phyloP scores from a whole-genome alignment of 345 rosid species.

The Citrus hindsii region DNA sequence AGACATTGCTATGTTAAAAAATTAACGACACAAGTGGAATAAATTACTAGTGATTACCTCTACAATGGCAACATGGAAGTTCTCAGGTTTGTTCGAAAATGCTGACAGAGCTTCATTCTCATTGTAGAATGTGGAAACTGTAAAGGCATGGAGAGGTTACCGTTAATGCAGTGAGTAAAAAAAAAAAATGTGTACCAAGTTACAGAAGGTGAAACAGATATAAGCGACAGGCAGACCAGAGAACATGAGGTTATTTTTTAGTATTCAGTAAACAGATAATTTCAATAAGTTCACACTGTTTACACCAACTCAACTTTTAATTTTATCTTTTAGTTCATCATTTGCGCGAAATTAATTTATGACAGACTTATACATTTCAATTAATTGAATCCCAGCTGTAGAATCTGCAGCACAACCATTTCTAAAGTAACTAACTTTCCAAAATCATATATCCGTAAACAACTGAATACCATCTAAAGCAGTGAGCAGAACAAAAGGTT shows the following conservation, averaged over 20 bases:
- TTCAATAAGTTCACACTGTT: background rate
- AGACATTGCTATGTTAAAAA: background rate
- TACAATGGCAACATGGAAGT: slow-evolving; percentile 82
- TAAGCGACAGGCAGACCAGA: background rate
- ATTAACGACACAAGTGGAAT: background rate
- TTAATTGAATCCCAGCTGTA: slow-evolving; percentile 6
- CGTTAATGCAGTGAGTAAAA: background rate
- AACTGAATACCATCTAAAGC: slow-evolving; percentile 8
- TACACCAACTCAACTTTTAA: background rate
- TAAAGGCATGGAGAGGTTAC: slow-evolving; percentile 9
- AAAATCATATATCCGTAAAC: slow-evolving; percentile 5
- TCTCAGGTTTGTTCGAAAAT: slow-evolving; percentile 51
- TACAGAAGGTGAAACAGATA: slow-evolving; percentile 19
- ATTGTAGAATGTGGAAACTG: slow-evolving; percentile 71
- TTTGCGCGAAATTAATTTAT: background rate
- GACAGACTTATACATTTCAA: slow-evolving; percentile 1
- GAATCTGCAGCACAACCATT: background rate
- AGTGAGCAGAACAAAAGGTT: slow-evolving; percentile 4
- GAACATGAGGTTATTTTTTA: background rate
- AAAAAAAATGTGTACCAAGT: slow-evolving; percentile 11
- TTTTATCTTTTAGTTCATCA: background rate
- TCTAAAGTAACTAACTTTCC: background rate
- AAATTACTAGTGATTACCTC: slow-evolving; percentile 47
- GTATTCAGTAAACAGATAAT: background rate
- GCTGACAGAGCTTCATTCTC: slow-evolving; percentile 76